Evolutionary conservation across 305 asterid genomes (phyloP), one percentile per base, ranked within the genome.

Genomic region (Ilex paraguariensis): DNA sequence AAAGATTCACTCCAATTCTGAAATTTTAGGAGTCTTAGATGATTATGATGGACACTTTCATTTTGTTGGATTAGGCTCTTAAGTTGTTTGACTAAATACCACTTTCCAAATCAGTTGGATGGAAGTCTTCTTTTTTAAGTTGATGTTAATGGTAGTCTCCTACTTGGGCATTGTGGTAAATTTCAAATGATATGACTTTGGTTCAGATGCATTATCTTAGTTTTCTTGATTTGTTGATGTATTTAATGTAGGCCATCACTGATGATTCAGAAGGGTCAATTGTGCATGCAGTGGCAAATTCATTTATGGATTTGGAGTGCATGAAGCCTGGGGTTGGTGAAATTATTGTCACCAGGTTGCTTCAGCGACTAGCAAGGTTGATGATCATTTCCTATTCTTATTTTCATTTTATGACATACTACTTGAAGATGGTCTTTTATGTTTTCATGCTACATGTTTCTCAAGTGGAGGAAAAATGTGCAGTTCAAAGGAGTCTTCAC

Each of bases 361-460:
- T 93, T 66, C 95, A 90, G 74, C 88, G 85, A 48, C 78, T 93
- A 57, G 90, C 95, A 55, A 84, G 99, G 99, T 93, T 69, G 51
- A 63, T 72, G 21, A 6, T 52, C 30, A 52, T 52, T 52, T 50
- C 14, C 14, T 14, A 11, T 50, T 5, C 13, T 50, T 14, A 11
- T 12, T 14, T 14, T 11, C 13, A 1, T 50, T 50, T 7, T 52
- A 7, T 7, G 28, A 52, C 31, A 52, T 52, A n/a, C 13, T 15
- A 15, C 60, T 56, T 56, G 42, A 56, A 28, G 42, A 56, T 10
- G 3, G 13, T 31, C 15, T 31, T 56, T 28, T 21, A 21, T 21
- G 28, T 32, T 28, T 67, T 31, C 56, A n/a, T 61, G 48, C 30
- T 59, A 61, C 46, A 58, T 69, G 39, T 67, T 63, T 61, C 73